A percentile compares a stretch with the other conserved stretches of the same genome.
Evolutionary conservation across 1,284 basidiomycete species (phyloP).

Genomic region (Gomphus bonarii): DNA sequence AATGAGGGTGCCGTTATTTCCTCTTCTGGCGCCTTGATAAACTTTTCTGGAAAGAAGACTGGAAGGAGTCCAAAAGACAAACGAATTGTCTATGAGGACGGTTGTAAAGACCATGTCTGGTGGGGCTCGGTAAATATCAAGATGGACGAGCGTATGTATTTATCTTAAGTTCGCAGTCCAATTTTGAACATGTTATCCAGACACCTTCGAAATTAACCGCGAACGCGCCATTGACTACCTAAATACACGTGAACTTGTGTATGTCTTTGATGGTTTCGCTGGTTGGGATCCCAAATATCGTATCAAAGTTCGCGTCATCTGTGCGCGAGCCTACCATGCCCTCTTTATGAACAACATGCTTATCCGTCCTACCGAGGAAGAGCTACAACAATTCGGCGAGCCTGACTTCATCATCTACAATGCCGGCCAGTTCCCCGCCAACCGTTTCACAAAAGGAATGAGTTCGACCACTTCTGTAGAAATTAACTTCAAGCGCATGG

Average conservation of each 20-base stretch:
- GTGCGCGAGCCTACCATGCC: slow-evolving; percentile 97
- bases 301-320: slow-evolving; percentile 99
- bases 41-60: slow-evolving; percentile 99
- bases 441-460: slow-evolving; percentile 99
- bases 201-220: slow-evolving; percentile 99
- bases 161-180: neutral
- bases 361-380: slow-evolving; percentile 93
- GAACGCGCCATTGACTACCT: slow-evolving; percentile 99
- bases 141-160: slow-evolving; percentile 83
- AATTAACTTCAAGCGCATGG: slow-evolving; percentile 99
- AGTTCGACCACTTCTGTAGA: slow-evolving; percentile 98
- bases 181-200: slow-evolving; percentile 28
- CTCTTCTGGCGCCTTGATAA: slow-evolving; percentile 93
- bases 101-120: slow-evolving; percentile 97
- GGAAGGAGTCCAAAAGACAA: slow-evolving; percentile 99
- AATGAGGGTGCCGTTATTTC: slow-evolving; percentile 99
- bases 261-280: slow-evolving; percentile 97
- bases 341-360: slow-evolving; percentile 99
- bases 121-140: slow-evolving; percentile 99
- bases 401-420: slow-evolving; percentile 99
- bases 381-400: slow-evolving; percentile 92
- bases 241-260: slow-evolving; percentile 98
- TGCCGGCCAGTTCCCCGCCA: slow-evolving; percentile 99
- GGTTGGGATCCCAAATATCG: slow-evolving; percentile 99
- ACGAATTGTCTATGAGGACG: slow-evolving; percentile 98